Evolutionary conservation across 2,329 filamentous ascomycete species (phyloP), one percentile per base, ranked within the genome.

Genomic region (Ophiosphaerella herpotricha): DNA sequence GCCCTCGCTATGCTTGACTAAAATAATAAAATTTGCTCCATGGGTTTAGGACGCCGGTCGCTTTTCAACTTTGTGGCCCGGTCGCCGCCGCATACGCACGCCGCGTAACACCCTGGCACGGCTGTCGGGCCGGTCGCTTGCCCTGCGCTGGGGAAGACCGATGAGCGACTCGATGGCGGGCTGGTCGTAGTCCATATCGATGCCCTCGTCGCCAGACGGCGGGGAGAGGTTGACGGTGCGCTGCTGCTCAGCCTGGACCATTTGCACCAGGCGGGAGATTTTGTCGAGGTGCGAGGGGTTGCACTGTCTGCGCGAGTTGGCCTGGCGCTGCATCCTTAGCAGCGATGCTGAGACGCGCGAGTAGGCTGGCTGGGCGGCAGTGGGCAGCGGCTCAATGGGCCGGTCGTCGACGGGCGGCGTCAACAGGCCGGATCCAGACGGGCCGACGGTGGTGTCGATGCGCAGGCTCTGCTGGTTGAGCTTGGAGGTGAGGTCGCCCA

Each of bases 171-270:
- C 58, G 13, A 58, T 48, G 16, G 52, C 18, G 8, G 60, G 46
- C 5, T 56, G 50, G 43, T 56, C 58, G 56, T 63, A 69, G 47
- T 68, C 62, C 62, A 72, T 67, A 54, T 61, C 57, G 42, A 70
- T 58, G 48, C 57, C 67, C 55, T 73, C 71, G 54, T 72, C 70
- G 14, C 69, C 63, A 52, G 5, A 31, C 34, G 55, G 54, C 33
- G 58, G 52, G n/a, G 45, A 11, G 3, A 64, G 54, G 58, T 48
- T 64, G 50, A 72, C 44, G 47, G 46, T 63, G 65, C 77, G 78
- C 50, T 79, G 77, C 50, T 77, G 72, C 41, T 71, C 66, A 2
- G 73, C 58, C 44, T 77, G 66, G 70, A 78, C 77, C 50, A 70
- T 70, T 50, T 72, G 60, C 21, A 78, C 74, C 13, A 79, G 67